These are phyloP conservation scores for Golubevia sp. DNA, from an alignment of 1,284 basidiomycete species.

Conservation along the genomic window DNA sequence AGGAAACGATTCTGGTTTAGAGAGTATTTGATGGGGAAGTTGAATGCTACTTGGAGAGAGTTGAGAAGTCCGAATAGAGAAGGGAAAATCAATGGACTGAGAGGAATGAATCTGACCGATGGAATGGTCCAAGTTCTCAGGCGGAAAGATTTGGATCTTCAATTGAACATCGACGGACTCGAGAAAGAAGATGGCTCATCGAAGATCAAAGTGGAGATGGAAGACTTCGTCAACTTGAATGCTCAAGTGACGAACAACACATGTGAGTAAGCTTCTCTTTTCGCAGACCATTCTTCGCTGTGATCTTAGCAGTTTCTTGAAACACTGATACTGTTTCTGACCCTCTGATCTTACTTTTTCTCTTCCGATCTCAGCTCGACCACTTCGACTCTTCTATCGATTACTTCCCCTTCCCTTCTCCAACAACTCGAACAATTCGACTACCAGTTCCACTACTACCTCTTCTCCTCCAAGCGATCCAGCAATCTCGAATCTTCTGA, in stretches of 20 bases:
- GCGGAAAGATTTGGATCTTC: too few relatives aligned
- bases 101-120: background rate
- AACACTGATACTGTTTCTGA: background rate
- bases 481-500: background rate
- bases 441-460: background rate
- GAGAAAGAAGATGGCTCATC: too few relatives aligned
- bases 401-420: conserved; percentile 17
- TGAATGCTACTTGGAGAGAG: conserved; percentile 24
- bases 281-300: conserved; percentile 9
- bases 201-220: background rate
- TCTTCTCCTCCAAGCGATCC: background rate
- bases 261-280: conserved; percentile 5
- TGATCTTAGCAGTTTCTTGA: background rate
- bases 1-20: conserved; percentile 37
- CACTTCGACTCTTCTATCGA: conserved; percentile 16
- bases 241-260: background rate
- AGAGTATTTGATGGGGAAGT: conserved; percentile 18
- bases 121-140: conserved; percentile 4
- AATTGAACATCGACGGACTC: too few relatives aligned
- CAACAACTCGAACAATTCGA: background rate
- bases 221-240: background rate
- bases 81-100: conserved; percentile 12
- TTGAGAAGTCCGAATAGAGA: background rate
- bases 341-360: background rate
- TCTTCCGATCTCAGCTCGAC: background rate